Base-by-base conservation (phyloP, 2,329 filamentous ascomycete genomes). In the Gliomastix tumulicola region DNA sequence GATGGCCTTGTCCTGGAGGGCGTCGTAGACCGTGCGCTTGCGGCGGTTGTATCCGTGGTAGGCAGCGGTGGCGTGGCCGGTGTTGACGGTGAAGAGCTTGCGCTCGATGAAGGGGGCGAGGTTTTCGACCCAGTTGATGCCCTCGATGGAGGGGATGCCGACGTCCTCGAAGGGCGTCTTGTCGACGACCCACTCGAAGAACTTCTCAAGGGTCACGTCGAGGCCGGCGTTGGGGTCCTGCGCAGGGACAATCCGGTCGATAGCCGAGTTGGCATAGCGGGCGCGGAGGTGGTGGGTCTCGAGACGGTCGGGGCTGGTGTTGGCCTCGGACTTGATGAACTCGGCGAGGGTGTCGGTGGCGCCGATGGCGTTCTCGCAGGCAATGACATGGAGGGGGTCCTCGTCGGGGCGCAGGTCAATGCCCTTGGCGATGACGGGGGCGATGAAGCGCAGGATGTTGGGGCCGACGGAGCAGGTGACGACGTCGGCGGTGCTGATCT, bases 81-180 rank as follows among this genome's bases (percentile, higher is more conserved):
- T 98, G 77, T 98, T 98, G 75, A 98, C 90, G 17, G 92, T 98
- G 74, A 89, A 98, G 46, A 98, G 82, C 77, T 98, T 98, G 63
- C 92, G 89, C 79, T 98, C 92, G 54, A 98, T 97, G 69, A 90
- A 98, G 40, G 92, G 92, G 56, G 82, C 76, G 21, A 98, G 79
- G 66, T 97, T 75, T 46, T 88, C 80, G 41, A 97, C 92, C 79
- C 87, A 96, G 68, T 94, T 85, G 58, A 97, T 82, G 41, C 89
- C 90, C 47, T 92, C 64, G 54, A 98, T 90, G 15, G 76, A 65
- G 6, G 88, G 89, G 15, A 62, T 56, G 21, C 60, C 60, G 43
- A 74, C 67, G 44, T 82, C 76, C 45, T 81, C 73, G 63, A 97
- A 96, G 3, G 90, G 90, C 31, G 79, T 83, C 58, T 79, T 69